Evolutionary conservation across 2,329 filamentous ascomycete species (phyloP).

Genomic region (Corynespora cassiicola): DNA sequence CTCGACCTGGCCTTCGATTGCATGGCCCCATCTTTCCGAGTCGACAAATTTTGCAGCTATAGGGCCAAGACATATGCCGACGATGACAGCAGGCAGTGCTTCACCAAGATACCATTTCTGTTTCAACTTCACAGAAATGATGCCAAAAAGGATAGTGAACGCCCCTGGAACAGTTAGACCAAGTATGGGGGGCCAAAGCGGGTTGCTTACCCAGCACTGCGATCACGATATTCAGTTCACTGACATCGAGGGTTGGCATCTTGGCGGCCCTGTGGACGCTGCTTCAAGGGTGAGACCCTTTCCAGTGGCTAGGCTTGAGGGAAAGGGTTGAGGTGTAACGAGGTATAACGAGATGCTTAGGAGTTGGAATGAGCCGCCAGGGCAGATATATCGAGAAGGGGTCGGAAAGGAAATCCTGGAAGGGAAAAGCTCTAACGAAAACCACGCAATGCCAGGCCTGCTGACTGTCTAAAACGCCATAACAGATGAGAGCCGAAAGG

Average conservation of each 20-base stretch:
- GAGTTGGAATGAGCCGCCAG: no score
- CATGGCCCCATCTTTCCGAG: constrained; percentile 35
- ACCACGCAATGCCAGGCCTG: neutral
- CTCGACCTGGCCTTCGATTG: constrained; percentile 28
- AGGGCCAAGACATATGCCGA: constrained; percentile 57
- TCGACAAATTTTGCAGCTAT: constrained; percentile 59
- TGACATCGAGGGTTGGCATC: constrained; percentile 56
- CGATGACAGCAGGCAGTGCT: constrained; percentile 55
- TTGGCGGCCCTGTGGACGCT: no score
- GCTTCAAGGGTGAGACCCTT: no score
- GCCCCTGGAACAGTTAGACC: constrained; percentile 52
- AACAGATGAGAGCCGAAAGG: neutral
- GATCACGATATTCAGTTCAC: constrained; percentile 58
- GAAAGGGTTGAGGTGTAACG: constrained; percentile 31
- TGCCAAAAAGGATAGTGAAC: constrained; percentile 55
- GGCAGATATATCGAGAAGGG: constrained; percentile 54
- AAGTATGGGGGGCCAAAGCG: no score
- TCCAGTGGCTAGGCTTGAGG: no score
- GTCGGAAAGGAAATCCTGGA: constrained; percentile 45
- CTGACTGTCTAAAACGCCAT: constrained; percentile 3
- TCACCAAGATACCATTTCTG: constrained; percentile 60
- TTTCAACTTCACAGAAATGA: constrained; percentile 58
- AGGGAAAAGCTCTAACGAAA: neutral
- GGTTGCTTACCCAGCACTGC: constrained; percentile 52
- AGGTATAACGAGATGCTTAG: constrained; percentile 60